Conservation (phyloP, 768 basidiomycete species). For the Kwoniella heveanensis region DNA sequence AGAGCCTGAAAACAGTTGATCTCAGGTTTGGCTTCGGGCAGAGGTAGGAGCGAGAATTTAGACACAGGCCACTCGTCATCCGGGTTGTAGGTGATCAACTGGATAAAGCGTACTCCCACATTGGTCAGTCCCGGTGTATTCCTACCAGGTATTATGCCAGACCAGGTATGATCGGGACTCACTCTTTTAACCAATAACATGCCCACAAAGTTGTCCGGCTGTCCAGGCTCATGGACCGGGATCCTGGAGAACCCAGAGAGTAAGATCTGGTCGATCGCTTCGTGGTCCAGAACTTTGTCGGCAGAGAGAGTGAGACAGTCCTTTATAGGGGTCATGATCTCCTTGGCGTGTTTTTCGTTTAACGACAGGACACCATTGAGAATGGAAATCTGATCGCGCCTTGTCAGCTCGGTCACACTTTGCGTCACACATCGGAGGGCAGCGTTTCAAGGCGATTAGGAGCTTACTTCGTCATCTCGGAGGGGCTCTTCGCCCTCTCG, state of each 20-base stretch:
- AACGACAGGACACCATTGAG: conserved; percentile 56
- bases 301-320: conserved; percentile 70
- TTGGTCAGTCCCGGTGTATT: too few relatives aligned
- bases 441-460: too few relatives aligned
- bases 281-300: conserved; percentile 77
- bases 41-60: conserved; percentile 72
- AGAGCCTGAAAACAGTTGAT: conserved; percentile 92
- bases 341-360: conserved; percentile 62
- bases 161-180: not conserved
- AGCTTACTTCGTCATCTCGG: conserved; percentile 57
- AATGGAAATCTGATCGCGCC: conserved; percentile 48
- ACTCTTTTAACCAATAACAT: conserved; percentile 83
- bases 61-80: conserved; percentile 60
- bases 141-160: too few relatives aligned
- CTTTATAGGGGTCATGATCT: conserved; percentile 77
- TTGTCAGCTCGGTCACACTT: not conserved
- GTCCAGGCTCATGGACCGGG: conserved; percentile 75
- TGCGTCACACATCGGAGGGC: too few relatives aligned
- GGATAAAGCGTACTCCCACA: too few relatives aligned
- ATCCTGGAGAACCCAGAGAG: conserved; percentile 81
- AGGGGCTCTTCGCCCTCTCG: conserved; percentile 57
- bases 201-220: conserved; percentile 73
- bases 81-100: conserved; percentile 89
- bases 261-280: conserved; percentile 68
- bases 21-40: conserved; percentile 83